These are phyloP conservation scores for Zea luxurians DNA, from an alignment of 176 grass and related monocot species.

Conservation along the genomic window DNA sequence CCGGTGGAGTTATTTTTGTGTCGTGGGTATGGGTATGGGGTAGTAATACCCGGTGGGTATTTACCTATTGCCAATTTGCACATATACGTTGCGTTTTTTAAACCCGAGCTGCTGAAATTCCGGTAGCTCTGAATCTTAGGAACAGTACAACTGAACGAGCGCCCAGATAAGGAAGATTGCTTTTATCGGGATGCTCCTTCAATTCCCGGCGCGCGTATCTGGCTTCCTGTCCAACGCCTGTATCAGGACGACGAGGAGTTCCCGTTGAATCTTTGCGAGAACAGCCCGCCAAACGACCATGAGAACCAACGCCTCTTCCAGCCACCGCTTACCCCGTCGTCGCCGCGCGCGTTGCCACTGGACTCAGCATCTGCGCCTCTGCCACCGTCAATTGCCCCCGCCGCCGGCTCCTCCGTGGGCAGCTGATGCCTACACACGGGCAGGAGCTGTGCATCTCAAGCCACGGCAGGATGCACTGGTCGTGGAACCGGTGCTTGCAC, in stretches of 20 bases:
- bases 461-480: conserved; percentile 73
- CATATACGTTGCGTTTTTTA: too few relatives aligned
- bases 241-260: conserved; percentile 35
- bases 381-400: conserved; percentile 24
- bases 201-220: too few relatives aligned
- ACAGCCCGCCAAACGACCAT: conserved; percentile 53
- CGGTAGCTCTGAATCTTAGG: too few relatives aligned
- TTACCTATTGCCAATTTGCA: too few relatives aligned
- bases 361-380: background rate
- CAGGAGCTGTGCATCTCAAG: conserved; percentile 88
- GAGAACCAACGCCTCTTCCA: conserved; percentile 57
- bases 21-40: too few relatives aligned
- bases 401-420: conserved; percentile 58
- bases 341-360: conserved; percentile 18
- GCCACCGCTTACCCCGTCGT: conserved; percentile 23
- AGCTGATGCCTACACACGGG: conserved; percentile 77
- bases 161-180: too few relatives aligned
- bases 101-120: too few relatives aligned
- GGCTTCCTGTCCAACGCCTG: too few relatives aligned
- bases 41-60: too few relatives aligned
- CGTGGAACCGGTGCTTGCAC: conserved; percentile 80
- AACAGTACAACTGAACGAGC: too few relatives aligned
- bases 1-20: too few relatives aligned
- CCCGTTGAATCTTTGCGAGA: conserved; percentile 51
- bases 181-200: too few relatives aligned